Evolutionary conservation across 176 grass and related monocot species (phyloP).

Genomic region (Lolium perenne): DNA sequence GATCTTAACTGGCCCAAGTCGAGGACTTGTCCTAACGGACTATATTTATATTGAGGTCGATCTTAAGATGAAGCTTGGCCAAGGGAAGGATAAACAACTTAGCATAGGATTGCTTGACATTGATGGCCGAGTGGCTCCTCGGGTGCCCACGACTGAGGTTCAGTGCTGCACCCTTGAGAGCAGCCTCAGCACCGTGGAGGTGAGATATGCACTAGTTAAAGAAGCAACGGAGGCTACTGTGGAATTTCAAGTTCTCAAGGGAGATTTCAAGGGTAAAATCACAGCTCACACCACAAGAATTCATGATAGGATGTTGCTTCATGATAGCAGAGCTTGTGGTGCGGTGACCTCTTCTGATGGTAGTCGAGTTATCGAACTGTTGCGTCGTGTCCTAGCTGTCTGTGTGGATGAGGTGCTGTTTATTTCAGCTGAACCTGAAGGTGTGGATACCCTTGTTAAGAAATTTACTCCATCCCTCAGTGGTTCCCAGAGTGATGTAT

Average conservation of each 20-base stretch:
- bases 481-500: background rate
- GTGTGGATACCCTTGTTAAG: background rate
- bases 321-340: slow-evolving; percentile 5
- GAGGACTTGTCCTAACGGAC: background rate
- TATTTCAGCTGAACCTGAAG: background rate
- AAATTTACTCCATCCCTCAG: background rate
- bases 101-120: background rate
- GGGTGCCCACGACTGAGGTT: background rate
- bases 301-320: background rate
- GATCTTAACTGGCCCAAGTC: slow-evolving; percentile 6
- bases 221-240: slow-evolving; percentile 9
- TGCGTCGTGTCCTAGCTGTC: background rate
- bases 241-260: background rate
- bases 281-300: slow-evolving; percentile 15
- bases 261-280: slow-evolving; percentile 14
- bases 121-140: background rate
- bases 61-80: background rate
- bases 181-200: slow-evolving; percentile 15
- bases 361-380: background rate
- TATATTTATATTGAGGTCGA: slow-evolving; percentile 9
- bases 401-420: background rate
- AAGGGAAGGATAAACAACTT: background rate
- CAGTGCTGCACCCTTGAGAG: background rate
- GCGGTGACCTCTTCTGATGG: background rate
- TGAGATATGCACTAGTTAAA: slow-evolving; percentile 20